phyloP scores from a whole-genome alignment of 2,329 filamentous ascomycete genomes.

The Alternaria sp. region DNA sequence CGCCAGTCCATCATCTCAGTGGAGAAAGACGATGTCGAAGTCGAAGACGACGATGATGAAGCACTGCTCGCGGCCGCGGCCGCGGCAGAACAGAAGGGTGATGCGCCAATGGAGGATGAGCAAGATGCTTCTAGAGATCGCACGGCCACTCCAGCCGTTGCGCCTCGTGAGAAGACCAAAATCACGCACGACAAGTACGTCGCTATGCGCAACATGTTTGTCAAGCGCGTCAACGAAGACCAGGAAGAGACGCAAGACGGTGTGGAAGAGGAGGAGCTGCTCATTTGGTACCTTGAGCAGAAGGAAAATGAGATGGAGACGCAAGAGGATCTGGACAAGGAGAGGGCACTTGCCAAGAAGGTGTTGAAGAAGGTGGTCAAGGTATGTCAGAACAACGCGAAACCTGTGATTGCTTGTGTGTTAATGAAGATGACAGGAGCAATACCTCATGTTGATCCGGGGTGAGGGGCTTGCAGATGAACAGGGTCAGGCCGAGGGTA shows the following conservation, averaged over 20 bases:
- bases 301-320: slow-evolving; percentile 82
- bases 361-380: slow-evolving; percentile 96
- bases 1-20: slow-evolving; percentile 96
- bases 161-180: slow-evolving; percentile 72
- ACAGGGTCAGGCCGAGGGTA: slow-evolving; percentile 63
- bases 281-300: slow-evolving; percentile 92
- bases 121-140: slow-evolving; percentile 49
- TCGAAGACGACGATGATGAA: slow-evolving; percentile 81
- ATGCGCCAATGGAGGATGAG: slow-evolving; percentile 43
- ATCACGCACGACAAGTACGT: slow-evolving; percentile 97
- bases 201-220: slow-evolving; percentile 84
- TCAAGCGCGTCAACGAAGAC: slow-evolving; percentile 83
- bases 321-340: slow-evolving; percentile 81
- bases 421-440: slow-evolving; percentile 58
- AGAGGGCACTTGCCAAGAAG: slow-evolving; percentile 77
- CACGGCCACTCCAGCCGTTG: slow-evolving; percentile 50
- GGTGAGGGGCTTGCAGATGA: slow-evolving; percentile 90
- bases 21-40: slow-evolving; percentile 95
- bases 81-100: slow-evolving; percentile 56
- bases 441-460: slow-evolving; percentile 68
- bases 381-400: slow-evolving; percentile 62
- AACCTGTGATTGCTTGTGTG: background rate
- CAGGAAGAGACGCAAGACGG: slow-evolving; percentile 80
- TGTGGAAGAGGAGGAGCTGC: slow-evolving; percentile 80
- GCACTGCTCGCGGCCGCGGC: slow-evolving; percentile 63